Evolutionary conservation across 2,329 filamentous ascomycete species (phyloP).

Genomic region (Xylaria sp.): DNA sequence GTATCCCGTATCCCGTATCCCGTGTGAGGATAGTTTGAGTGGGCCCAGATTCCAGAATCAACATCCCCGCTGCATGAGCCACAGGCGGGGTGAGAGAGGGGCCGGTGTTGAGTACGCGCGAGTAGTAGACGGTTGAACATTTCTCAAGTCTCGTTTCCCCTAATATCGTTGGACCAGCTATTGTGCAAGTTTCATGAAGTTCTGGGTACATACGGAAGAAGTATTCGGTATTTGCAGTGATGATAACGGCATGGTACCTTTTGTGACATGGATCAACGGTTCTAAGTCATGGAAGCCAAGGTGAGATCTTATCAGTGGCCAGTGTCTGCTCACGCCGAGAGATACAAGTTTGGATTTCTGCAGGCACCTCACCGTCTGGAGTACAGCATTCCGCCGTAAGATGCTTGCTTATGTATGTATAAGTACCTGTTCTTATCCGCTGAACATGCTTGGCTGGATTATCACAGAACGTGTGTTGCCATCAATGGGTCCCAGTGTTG

Average conservation of each 20-base stretch:
- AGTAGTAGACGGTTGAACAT: background rate
- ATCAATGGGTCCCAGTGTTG: background rate
- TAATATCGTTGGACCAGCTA: background rate
- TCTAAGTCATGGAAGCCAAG: background rate
- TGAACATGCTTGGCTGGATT: background rate
- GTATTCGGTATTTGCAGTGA: too few species aligned
- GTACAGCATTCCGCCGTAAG: background rate
- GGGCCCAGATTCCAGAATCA: background rate
- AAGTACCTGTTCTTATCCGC: background rate
- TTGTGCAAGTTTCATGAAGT: too few species aligned
- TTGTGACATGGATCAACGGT: background rate
- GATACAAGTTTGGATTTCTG: background rate
- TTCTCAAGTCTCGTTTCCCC: too few species aligned
- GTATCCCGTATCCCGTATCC: too few species aligned
- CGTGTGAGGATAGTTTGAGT: background rate
- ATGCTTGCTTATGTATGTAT: background rate
- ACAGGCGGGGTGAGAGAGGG: background rate
- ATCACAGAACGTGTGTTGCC: background rate
- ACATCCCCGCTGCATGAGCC: background rate
- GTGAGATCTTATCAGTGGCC: background rate
- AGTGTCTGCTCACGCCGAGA: background rate
- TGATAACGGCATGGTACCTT: too few species aligned
- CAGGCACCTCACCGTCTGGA: background rate
- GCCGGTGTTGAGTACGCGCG: background rate
- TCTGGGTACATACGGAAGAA: too few species aligned